A percentile compares a stretch with the other conserved stretches of the same genome.
Conservation (phyloP, 257 asterid genomes). For the Gentiana macrophylla region DNA sequence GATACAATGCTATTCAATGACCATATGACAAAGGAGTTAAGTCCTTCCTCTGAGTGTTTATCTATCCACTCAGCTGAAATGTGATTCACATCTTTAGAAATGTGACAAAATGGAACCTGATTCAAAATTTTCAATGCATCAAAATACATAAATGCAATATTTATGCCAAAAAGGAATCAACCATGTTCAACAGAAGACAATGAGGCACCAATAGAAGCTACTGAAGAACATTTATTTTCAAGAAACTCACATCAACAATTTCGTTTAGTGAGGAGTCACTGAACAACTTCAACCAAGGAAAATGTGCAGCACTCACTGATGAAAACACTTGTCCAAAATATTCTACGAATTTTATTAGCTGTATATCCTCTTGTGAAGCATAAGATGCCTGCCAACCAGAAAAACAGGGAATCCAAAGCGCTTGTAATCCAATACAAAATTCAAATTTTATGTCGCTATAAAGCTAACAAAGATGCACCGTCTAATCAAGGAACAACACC, state of each 20-base stretch:
- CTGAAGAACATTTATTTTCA: too few species aligned
- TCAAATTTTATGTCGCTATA: conserved; percentile 1
- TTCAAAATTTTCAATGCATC: not conserved
- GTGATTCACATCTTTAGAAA: conserved; percentile 60
- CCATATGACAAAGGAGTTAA: conserved; percentile 67
- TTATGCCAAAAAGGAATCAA: not conserved
- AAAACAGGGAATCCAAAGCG: not conserved
- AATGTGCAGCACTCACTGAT: conserved; percentile 55
- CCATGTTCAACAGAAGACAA: too few species aligned
- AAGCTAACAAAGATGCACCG: not conserved
- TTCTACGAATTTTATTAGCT: conserved; percentile 85
- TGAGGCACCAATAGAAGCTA: too few species aligned
- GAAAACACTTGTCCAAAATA: conserved; percentile 89
- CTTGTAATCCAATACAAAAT: not conserved
- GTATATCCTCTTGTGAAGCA: conserved; percentile 70
- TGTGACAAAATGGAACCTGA: conserved; percentile 71
- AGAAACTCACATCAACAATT: conserved; percentile 58
- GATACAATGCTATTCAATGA: conserved; percentile 57
- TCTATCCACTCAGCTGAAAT: conserved; percentile 80
- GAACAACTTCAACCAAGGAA: conserved; percentile 84
- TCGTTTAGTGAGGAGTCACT: conserved; percentile 66
- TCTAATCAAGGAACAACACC: not conserved
- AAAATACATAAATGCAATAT: too few species aligned
- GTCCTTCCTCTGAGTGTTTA: conserved; percentile 53
- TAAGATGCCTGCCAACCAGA: conserved; percentile 45